Base-by-base conservation (phyloP, 768 basidiomycete genomes). In the Tylopilus intermedius region DNA sequence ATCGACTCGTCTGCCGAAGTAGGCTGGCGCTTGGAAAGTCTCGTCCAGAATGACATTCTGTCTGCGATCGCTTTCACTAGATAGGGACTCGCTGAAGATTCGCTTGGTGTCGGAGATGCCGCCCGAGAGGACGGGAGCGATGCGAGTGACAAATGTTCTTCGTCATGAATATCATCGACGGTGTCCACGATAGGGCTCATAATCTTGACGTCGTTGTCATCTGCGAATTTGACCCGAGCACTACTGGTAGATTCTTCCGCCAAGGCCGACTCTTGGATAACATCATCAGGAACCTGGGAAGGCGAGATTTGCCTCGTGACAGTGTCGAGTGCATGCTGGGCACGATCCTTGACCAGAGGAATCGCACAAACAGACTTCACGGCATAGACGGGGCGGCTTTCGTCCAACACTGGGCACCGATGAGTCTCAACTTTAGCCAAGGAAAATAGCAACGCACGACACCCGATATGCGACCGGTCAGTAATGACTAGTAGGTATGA, bases 401-500 rank as follows among this genome's bases (percentile, higher is more conserved):
- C 73, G 55, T 88, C 82, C 55, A 91, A 74, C 45, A 91, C 89
- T 91, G 44, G 10, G 18, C n/a, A n/a, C 13, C 8, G 22, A 7
- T 60, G 45, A 62, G 55, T 40, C 24, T 26, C 13, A 8, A 44
- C 33, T 37, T 58, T 21, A 39, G 35, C 10, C 18, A 50, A 51
- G 22, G 54, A 43, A 51, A 26, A 14, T 9, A 26, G 48, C 29
- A 13, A 75, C 87, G 70, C 65, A 88, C 90, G 65, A 57, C 77
- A 74, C 54, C 90, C 90, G 11, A 87, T 73, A 55, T 83, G 77
- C 42, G 72, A 71, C 53, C 79, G 79, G 2, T 80, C 75, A 18
- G 81, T 83, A 44, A 93, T 79, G 4, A 90, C 86, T 41, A 93
- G 71, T 15, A 93, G 69, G 72, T 90, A 84, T 8, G 90, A 86